phyloP scores from a whole-genome alignment of 2,329 filamentous ascomycete species.

The Drechslerella dactyloides region DNA sequence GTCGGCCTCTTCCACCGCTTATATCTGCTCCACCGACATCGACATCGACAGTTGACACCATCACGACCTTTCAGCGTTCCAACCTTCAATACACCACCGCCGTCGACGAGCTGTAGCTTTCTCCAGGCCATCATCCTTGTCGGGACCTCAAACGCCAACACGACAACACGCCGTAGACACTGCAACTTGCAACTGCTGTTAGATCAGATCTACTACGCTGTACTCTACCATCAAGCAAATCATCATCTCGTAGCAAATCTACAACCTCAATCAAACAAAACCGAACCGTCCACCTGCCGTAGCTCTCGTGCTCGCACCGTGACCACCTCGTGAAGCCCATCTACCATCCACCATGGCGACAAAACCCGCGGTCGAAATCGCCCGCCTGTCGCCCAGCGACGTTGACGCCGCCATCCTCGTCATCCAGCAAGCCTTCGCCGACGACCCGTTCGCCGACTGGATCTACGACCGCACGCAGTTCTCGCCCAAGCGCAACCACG shows the following conservation, averaged over 20 bases:
- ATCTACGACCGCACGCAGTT: conserved; percentile 69
- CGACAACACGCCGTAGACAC: too few species aligned
- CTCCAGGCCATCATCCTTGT: too few species aligned
- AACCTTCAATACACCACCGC: too few species aligned
- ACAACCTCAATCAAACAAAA: neutral
- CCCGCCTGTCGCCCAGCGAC: conserved; percentile 13
- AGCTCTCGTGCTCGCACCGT: neutral
- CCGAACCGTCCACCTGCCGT: neutral
- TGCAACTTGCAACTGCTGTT: too few species aligned
- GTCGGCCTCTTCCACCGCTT: too few species aligned
- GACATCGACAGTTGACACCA: too few species aligned
- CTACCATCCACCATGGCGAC: conserved; percentile 30
- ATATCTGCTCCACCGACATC: too few species aligned
- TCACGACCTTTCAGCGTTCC: too few species aligned
- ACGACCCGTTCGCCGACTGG: conserved; percentile 73
- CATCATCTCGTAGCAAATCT: neutral
- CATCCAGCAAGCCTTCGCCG: conserved; percentile 70
- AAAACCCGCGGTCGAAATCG: conserved; percentile 21
- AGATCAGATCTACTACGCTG: neutral
- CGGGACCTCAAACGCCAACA: too few species aligned
- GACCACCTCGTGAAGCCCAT: neutral
- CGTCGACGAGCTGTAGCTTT: too few species aligned
- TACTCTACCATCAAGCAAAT: neutral
- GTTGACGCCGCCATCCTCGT: conserved; percentile 70
- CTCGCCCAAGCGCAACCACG: conserved; percentile 66